phyloP scores from a whole-genome alignment of 345 rosid species.

The Cochlearia excelsa region DNA sequence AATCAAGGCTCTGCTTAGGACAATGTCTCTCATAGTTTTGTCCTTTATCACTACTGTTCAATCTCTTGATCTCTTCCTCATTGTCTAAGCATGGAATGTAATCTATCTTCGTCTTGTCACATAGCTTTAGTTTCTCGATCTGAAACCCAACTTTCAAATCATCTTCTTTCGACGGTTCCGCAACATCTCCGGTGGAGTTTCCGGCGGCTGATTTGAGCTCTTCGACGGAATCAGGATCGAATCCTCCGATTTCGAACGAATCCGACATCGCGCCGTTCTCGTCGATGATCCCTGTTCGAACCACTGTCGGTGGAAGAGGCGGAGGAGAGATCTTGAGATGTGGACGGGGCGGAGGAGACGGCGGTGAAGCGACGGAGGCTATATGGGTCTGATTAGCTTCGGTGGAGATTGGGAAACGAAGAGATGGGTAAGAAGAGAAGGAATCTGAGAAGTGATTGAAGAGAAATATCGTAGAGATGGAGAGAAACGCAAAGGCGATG shows the following conservation, averaged over 20 bases:
- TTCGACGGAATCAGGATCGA: conserved; percentile 36
- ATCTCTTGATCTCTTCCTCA: conserved; percentile 39
- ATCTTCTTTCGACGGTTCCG: conserved; percentile 10
- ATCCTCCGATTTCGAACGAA: conserved; percentile 45
- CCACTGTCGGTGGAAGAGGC: conserved; percentile 42
- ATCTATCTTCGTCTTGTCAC: conserved; percentile 42
- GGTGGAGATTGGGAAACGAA: conserved; percentile 22
- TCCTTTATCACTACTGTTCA: conserved; percentile 29
- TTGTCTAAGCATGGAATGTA: conserved; percentile 55
- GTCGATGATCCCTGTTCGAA: conserved; percentile 54
- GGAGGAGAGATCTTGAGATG: conserved; percentile 27
- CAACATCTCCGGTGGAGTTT: conserved; percentile 15
- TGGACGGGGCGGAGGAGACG: conserved; percentile 27
- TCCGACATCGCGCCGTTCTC: conserved; percentile 57
- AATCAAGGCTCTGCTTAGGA: conserved; percentile 43
- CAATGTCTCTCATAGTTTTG: conserved; percentile 57
- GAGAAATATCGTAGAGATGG: conserved; percentile 28
- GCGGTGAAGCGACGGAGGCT: conserved; percentile 14
- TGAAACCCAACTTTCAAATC: background rate
- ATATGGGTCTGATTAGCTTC: background rate
- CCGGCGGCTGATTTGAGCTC: conserved; percentile 28
- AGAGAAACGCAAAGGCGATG: conserved; percentile 38
- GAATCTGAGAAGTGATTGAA: conserved; percentile 38
- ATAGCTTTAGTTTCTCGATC: conserved; percentile 33
- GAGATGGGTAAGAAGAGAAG: conserved; percentile 30